phyloP scores from a whole-genome alignment of 2,329 filamentous ascomycete genomes.

The Sarocladiaceae sp. region DNA sequence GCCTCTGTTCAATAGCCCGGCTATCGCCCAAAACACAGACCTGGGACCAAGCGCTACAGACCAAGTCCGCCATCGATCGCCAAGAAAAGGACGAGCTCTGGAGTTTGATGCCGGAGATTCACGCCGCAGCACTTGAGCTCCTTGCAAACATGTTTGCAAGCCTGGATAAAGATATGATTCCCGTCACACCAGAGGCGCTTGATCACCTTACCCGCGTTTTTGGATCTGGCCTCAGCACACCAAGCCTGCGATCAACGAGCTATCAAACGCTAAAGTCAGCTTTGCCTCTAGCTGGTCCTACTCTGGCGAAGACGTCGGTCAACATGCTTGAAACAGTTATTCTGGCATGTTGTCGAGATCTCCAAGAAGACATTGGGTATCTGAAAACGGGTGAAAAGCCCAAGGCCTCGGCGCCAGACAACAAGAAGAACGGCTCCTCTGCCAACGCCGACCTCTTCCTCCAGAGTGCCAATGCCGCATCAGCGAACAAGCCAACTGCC shows the following conservation, averaged over 20 bases:
- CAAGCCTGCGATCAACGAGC: constrained; percentile 49
- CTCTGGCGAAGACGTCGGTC: constrained; percentile 59
- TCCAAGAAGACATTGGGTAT: constrained; percentile 51
- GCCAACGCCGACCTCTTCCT: constrained; percentile 71
- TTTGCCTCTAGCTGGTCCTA: constrained; percentile 56
- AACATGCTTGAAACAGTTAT: constrained; percentile 57
- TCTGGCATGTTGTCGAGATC: constrained; percentile 66
- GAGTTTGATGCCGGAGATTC: constrained; percentile 65
- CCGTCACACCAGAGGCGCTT: constrained; percentile 57
- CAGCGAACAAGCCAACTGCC: constrained; percentile 20
- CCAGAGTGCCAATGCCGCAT: constrained; percentile 29
- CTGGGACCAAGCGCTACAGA: constrained; percentile 47
- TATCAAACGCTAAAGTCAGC: constrained; percentile 56
- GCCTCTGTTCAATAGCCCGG: constrained; percentile 61
- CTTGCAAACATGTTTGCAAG: constrained; percentile 50
- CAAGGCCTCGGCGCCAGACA: constrained; percentile 20
- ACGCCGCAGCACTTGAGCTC: constrained; percentile 62
- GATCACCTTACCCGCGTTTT: constrained; percentile 71
- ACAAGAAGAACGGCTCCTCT: constrained; percentile 34
- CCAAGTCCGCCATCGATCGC: constrained; percentile 66
- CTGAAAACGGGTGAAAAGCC: constrained; percentile 33
- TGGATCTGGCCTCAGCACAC: constrained; percentile 44
- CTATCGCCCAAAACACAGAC: constrained; percentile 41
- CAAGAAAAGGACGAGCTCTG: constrained; percentile 80
- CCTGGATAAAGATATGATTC: constrained; percentile 49